Evolutionary conservation across 805 yeast species (phyloP).

Genomic region (Zygosaccharomyces gambellarensis): DNA sequence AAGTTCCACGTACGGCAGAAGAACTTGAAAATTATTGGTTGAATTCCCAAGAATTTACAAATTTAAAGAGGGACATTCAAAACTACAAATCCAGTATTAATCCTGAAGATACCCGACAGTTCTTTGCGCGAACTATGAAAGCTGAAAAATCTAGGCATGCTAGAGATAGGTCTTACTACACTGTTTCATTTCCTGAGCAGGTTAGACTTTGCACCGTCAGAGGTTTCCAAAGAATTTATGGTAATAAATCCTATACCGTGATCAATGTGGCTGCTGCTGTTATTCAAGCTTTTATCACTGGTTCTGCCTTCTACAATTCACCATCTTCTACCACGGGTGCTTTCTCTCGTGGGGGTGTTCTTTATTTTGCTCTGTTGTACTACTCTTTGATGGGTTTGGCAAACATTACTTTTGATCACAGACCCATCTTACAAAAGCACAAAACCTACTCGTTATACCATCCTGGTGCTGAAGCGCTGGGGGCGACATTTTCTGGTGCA

Average conservation of each 20-base stretch:
- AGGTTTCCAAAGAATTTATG: slow-evolving; percentile 50
- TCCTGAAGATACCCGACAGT: slow-evolving; percentile 35
- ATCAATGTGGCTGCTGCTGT: slow-evolving; percentile 33
- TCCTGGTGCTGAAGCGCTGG: slow-evolving; percentile 69
- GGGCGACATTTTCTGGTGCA: slow-evolving; percentile 54
- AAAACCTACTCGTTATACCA: slow-evolving; percentile 66
- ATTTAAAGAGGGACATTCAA: slow-evolving; percentile 43
- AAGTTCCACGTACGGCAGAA: slow-evolving; percentile 51
- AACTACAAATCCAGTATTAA: slow-evolving; percentile 26
- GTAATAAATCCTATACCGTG: slow-evolving; percentile 50
- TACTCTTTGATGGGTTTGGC: slow-evolving; percentile 47
- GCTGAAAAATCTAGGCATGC: slow-evolving; percentile 29
- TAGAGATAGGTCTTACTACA: slow-evolving; percentile 23
- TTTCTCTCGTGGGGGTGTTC: slow-evolving; percentile 58
- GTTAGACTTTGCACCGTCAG: slow-evolving; percentile 45
- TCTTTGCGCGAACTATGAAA: slow-evolving; percentile 29
- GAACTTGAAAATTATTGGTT: slow-evolving; percentile 48
- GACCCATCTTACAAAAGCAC: slow-evolving; percentile 66
- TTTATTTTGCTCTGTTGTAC: slow-evolving; percentile 57
- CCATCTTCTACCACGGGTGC: slow-evolving; percentile 50
- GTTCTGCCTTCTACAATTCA: slow-evolving; percentile 56
- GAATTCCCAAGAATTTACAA: slow-evolving; percentile 37
- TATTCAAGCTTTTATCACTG: slow-evolving; percentile 55
- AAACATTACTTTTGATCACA: slow-evolving; percentile 45
- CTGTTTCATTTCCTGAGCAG: slow-evolving; percentile 40